Evolutionary conservation across 495 filamentous ascomycete genomes (phyloP), one percentile per base, ranked within the genome.

Genomic region (Extremus antarcticus): DNA sequence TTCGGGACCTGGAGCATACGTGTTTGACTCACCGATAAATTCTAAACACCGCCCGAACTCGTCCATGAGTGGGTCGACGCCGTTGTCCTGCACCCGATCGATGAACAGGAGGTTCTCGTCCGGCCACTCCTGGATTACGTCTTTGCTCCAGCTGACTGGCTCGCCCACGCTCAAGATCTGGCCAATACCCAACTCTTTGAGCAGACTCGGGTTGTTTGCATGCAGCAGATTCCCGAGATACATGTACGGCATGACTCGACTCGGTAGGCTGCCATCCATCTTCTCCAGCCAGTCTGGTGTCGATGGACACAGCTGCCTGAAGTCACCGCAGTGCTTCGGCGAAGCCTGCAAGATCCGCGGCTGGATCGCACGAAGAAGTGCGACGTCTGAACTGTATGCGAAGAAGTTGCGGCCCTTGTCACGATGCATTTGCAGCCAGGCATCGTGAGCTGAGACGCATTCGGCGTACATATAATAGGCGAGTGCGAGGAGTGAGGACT

Each of bases 121-220:
- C 0, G 83, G 85, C 82, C 87, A 94, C 24, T 79, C 75, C 22
- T 81, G 67, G 53, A 89, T 82, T 43, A 57, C 58, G 11, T 77
- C 75, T 17, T 83, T 76, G 15, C 75, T 72, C 92, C 92, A 98
- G 55, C 78, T 78, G 7, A 92, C 80, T 29, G 81, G 79, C 72
- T 98, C 92, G 9, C 92, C 92, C n/a, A 98, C 89, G 63, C 89
- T 95, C 41, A 98, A 73, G 51, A 98, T 84, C 64, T 90, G 85
- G 47, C 74, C 77, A 59, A 98, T 94, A 1, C 91, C 91, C 65
- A 98, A 70, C 45, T 80, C 77, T 63, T 74, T 73, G 10, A 98
- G 70, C 45, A 98, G 68, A 25, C 86, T 85, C 0, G 88, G 88
- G 61, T 96, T 97, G 63, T 95, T 96, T 1, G 91, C 91, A 58